Evolutionary conservation across 345 rosid genomes (phyloP).

Genomic region (Linum trigynum): DNA sequence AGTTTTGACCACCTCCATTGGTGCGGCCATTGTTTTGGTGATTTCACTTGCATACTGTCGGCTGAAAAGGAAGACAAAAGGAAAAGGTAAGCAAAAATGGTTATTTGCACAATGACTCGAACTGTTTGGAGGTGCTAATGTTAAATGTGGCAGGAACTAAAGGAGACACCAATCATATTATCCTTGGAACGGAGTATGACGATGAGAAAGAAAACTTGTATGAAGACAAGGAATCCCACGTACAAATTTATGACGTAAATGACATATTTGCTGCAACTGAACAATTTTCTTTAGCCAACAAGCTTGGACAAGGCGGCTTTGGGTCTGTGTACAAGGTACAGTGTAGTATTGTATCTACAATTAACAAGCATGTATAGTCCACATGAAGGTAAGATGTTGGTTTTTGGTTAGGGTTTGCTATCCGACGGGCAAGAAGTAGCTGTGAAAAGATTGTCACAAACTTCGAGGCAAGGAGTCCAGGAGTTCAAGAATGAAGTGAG

Average conservation of each 20-base stretch:
- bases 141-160: conserved; percentile 2
- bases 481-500: too few species aligned
- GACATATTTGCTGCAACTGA: conserved; percentile 18
- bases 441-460: conserved; percentile 52
- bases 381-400: too few species aligned
- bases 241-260: conserved; percentile 21
- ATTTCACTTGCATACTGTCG: conserved; percentile 10
- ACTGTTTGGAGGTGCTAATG: too few species aligned
- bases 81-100: conserved; percentile 3
- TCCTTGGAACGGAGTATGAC: too few species aligned
- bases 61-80: conserved; percentile 22
- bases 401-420: conserved; percentile 44
- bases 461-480: conserved; percentile 58
- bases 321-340: neutral
- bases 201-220: conserved; percentile 1
- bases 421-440: conserved; percentile 56
- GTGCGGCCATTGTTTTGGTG: conserved; percentile 12
- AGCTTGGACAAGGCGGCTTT: conserved; percentile 11
- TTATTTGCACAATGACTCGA: too few species aligned
- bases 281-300: conserved; percentile 16
- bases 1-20: conserved; percentile 14
- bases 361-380: too few species aligned
- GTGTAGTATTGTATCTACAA: too few species aligned
- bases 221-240: too few species aligned
- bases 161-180: neutral